Percentiles rank a stretch among this genome's conserved stretches.
Evolutionary conservation across 129 eudicot genomes (phyloP).

Genomic region (Logfia minima): DNA sequence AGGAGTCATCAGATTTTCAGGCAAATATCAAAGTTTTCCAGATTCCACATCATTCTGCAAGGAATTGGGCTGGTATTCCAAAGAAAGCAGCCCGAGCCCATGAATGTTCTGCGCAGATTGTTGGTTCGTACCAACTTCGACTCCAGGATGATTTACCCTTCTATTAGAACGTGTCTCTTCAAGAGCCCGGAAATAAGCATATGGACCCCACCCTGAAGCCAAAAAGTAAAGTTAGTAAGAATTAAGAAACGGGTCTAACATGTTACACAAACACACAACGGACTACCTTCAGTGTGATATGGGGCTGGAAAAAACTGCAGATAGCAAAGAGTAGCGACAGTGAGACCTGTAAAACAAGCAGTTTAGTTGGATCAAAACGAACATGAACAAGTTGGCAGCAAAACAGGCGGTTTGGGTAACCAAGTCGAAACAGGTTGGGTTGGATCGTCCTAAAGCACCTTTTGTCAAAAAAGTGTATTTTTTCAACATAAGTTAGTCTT

Average conservation of each 20-base stretch:
- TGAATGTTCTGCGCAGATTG: slow-evolving; percentile 16
- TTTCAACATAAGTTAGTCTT: not conserved
- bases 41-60: slow-evolving; percentile 51
- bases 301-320: slow-evolving; percentile 88
- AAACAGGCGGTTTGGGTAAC: not conserved
- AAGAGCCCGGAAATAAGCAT: slow-evolving; percentile 71
- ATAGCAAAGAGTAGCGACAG: slow-evolving; percentile 68
- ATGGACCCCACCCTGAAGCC: slow-evolving; percentile 74
- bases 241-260: not conserved
- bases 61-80: slow-evolving; percentile 30
- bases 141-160: slow-evolving; percentile 14
- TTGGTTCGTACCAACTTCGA: slow-evolving; percentile 26
- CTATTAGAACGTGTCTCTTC: slow-evolving; percentile 49
- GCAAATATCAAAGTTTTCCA: slow-evolving; percentile 34
- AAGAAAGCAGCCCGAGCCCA: slow-evolving; percentile 18
- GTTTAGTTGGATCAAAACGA: not conserved
- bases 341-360: slow-evolving; percentile 41
- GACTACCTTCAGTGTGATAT: slow-evolving; percentile 56
- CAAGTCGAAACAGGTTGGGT: not conserved
- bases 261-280: not conserved
- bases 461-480: not conserved
- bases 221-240: slow-evolving; percentile 3
- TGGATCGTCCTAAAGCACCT: not conserved
- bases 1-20: not conserved
- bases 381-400: not conserved